Conservation (phyloP, 768 basidiomycete genomes). For the Lactarius akahatsu region DNA sequence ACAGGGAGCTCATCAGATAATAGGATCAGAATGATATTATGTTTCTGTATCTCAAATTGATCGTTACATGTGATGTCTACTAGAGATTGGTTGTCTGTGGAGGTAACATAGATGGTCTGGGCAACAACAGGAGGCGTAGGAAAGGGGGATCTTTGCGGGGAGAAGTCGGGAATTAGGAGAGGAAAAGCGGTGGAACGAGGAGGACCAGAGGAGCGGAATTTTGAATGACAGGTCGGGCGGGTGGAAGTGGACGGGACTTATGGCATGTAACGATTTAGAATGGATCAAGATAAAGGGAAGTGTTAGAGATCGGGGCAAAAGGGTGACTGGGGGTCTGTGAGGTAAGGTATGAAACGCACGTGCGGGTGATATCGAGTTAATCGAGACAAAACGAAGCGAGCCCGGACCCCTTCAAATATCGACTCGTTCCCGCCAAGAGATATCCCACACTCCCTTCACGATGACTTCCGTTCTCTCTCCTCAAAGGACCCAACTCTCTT, state of each 20-base stretch:
- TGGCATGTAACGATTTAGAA: background rate
- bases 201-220: background rate
- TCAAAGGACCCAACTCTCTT: background rate
- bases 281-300: background rate
- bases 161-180: background rate
- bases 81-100: background rate
- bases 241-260: background rate
- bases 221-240: background rate
- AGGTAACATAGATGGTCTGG: background rate
- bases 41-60: too few species aligned
- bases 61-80: background rate
- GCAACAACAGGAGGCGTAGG: background rate
- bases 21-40: too few species aligned
- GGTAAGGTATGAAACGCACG: conserved; percentile 9
- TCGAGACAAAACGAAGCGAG: background rate
- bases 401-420: conserved; percentile 4
- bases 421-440: background rate
- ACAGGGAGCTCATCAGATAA: too few species aligned
- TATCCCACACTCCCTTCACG: background rate
- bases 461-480: conserved; percentile 15
- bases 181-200: background rate
- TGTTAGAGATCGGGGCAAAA: background rate
- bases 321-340: conserved; percentile 1
- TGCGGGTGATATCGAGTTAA: background rate
- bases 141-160: background rate